A percentile compares a stretch with the other conserved stretches of the same genome.
These are phyloP conservation scores for Platanthera guangdongensis DNA, from an alignment of 106 monocot genomes.

Conservation along the genomic window DNA sequence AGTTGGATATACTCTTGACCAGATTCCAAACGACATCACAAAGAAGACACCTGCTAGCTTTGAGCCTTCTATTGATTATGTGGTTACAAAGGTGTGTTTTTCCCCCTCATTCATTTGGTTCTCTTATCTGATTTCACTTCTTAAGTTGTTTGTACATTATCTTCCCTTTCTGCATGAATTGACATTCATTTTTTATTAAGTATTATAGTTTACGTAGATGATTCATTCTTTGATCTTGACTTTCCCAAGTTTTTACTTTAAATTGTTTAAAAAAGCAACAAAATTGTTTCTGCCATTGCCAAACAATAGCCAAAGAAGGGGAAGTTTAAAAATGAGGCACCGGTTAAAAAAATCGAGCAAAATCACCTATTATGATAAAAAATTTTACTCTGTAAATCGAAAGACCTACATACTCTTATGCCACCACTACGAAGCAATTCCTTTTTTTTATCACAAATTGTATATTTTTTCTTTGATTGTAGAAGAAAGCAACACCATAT, in stretches of 20 bases:
- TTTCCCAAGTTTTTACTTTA: not conserved
- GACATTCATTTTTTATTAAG: not conserved
- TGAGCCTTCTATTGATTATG: constrained; percentile 96
- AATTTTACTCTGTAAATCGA: not conserved
- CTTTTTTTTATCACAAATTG: not conserved
- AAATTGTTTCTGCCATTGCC: not conserved
- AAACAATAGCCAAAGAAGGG: not conserved
- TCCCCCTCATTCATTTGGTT: not conserved
- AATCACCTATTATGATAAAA: not conserved
- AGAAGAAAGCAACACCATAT: not conserved
- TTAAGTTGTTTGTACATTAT: not conserved
- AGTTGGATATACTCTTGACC: constrained; percentile 89
- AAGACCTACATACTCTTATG: not conserved
- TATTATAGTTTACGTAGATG: not conserved
- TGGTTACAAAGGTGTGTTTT: constrained; percentile 73
- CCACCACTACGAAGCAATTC: not conserved
- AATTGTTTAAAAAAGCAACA: not conserved
- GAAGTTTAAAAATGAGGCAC: not conserved
- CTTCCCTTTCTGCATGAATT: not conserved
- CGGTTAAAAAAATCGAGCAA: not conserved
- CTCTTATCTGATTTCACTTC: not conserved
- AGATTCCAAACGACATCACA: constrained; percentile 98
- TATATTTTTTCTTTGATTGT: not conserved
- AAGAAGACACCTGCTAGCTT: constrained; percentile 99
- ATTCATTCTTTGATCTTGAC: not conserved